phyloP scores from a whole-genome alignment of 306 rosid genomes.

The Lathyrus oleraceus region DNA sequence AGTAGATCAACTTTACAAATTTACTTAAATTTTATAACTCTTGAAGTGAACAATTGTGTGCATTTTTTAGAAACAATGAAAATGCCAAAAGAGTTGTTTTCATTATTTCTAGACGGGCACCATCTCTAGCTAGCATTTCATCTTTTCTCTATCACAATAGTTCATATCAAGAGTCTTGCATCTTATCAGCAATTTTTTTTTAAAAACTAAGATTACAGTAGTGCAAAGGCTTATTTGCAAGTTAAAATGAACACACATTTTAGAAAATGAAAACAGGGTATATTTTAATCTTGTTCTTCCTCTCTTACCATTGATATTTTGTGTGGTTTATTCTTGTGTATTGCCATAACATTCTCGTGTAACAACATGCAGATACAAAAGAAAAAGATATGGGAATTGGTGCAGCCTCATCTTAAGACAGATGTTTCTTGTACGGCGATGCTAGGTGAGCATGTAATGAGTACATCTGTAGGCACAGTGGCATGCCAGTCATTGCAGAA shows the following conservation, averaged over 20 bases:
- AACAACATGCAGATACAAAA: conserved; percentile 63
- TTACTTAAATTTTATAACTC: neutral
- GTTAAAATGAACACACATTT: neutral
- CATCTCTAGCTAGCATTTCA: neutral
- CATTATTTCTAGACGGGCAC: neutral
- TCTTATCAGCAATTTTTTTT: neutral
- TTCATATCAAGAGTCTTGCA: neutral
- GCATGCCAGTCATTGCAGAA: conserved; percentile 53
- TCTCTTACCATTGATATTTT: neutral
- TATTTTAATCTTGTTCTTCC: neutral
- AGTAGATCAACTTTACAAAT: neutral
- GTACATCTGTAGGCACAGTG: conserved; percentile 63
- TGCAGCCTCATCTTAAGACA: conserved; percentile 77
- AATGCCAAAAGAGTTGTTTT: neutral
- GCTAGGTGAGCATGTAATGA: conserved; percentile 66
- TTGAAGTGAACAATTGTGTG: neutral
- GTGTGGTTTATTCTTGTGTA: neutral
- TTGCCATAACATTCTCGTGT: conserved; percentile 18
- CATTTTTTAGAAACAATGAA: neutral
- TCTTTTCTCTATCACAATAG: neutral
- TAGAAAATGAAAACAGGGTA: too few species aligned
- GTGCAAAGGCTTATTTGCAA: neutral
- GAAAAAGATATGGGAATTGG: conserved; percentile 77
- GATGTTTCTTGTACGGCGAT: conserved; percentile 57
- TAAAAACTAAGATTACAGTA: too few species aligned